Evolutionary conservation across 179 eudicot genomes (phyloP).

Genomic region (Dionaea muscipula): DNA sequence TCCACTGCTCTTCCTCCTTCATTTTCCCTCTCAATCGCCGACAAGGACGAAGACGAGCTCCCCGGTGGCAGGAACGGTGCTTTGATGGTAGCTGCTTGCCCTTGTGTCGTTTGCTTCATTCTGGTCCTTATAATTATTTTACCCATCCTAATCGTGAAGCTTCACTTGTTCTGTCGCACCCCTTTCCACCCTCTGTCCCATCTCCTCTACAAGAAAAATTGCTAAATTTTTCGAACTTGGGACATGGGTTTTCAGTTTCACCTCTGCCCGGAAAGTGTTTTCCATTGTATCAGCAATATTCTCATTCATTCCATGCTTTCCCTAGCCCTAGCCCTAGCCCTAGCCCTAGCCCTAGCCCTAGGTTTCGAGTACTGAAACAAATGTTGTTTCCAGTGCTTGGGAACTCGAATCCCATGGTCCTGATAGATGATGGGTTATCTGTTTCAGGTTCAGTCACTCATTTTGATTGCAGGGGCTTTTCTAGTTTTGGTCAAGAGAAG

Average conservation of each 20-base stretch:
- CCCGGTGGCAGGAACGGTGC: conserved; percentile 14
- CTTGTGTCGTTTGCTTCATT: conserved; percentile 45
- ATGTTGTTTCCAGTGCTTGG: not conserved
- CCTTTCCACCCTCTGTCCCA: conserved; percentile 42
- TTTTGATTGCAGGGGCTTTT: conserved; percentile 17
- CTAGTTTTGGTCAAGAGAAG: conserved; percentile 14
- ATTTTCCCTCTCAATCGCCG: conserved; percentile 20
- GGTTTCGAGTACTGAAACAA: no score
- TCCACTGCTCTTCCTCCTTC: conserved; percentile 21
- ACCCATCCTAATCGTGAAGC: conserved; percentile 35
- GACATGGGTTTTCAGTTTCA: conserved; percentile 12
- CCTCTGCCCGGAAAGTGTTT: not conserved
- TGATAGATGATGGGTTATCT: conserved; percentile 11
- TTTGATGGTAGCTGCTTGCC: conserved; percentile 55
- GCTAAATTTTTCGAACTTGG: conserved; percentile 15
- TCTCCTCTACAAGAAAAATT: conserved; percentile 35
- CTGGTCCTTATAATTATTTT: conserved; percentile 32
- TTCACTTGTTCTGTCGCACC: conserved; percentile 53
- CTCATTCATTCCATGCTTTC: conserved; percentile 3
- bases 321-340: no score
- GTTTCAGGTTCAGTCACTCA: not conserved
- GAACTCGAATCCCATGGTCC: conserved; percentile 5
- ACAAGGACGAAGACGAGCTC: conserved; percentile 16
- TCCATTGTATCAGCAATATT: conserved; percentile 3
- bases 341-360: no score